These are phyloP conservation scores for Nicotiana otophora DNA, from an alignment of 257 asterid species.

Conservation along the genomic window DNA sequence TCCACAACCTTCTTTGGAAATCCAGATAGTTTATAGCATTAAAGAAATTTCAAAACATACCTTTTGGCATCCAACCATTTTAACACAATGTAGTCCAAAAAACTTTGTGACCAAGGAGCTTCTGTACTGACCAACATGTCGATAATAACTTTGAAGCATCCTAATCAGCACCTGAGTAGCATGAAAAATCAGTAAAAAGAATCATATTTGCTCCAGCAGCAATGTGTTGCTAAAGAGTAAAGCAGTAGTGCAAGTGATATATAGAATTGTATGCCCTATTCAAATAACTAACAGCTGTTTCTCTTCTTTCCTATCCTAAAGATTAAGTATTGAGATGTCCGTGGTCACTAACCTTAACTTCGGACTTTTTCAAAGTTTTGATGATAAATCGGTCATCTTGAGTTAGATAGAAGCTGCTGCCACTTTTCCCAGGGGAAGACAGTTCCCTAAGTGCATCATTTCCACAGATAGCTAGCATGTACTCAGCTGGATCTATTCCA, in stretches of 20 bases:
- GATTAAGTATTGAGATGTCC: neutral
- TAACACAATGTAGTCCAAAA: slow-evolving; percentile 27
- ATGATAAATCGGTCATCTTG: slow-evolving; percentile 28
- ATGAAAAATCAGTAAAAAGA: slow-evolving; percentile 4
- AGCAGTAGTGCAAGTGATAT: neutral
- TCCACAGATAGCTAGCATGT: slow-evolving; percentile 29
- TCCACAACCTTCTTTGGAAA: neutral
- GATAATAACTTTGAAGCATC: slow-evolving; percentile 24
- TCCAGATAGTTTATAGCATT: neutral
- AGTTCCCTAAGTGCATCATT: slow-evolving; percentile 27
- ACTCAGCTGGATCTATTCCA: slow-evolving; percentile 27
- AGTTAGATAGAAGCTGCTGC: slow-evolving; percentile 26
- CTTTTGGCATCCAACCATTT: slow-evolving; percentile 25
- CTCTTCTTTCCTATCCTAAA: neutral
- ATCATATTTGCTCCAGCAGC: neutral
- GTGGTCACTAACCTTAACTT: slow-evolving; percentile 26
- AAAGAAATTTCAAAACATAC: slow-evolving; percentile 11
- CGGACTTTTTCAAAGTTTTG: slow-evolving; percentile 27
- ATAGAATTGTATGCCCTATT: neutral
- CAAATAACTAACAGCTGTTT: neutral
- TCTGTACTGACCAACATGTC: slow-evolving; percentile 17
- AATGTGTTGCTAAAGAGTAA: neutral
- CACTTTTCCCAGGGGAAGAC: slow-evolving; percentile 35
- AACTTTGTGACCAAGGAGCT: slow-evolving; percentile 24
- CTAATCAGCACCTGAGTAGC: slow-evolving; percentile 21